phyloP scores from a whole-genome alignment of 805 yeast genomes.

The Brettanomyces naardenensis region DNA sequence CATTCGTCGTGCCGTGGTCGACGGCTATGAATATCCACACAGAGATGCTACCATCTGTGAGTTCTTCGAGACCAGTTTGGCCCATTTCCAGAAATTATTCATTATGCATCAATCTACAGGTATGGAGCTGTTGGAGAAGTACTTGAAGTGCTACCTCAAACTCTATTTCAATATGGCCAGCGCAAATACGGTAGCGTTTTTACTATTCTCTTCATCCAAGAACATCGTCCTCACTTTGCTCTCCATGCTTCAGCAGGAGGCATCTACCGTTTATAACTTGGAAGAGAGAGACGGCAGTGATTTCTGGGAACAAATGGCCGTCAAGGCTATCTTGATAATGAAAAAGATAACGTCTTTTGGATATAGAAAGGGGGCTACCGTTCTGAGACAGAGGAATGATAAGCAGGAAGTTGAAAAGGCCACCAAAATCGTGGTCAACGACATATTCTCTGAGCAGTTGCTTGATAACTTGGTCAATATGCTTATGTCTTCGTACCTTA shows the following conservation, averaged over 20 bases:
- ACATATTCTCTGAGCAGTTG: slow-evolving; percentile 51
- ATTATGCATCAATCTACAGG: slow-evolving; percentile 42
- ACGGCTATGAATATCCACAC: slow-evolving; percentile 68
- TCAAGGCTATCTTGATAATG: slow-evolving; percentile 56
- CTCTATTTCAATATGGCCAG: slow-evolving; percentile 53
- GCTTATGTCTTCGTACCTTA: slow-evolving; percentile 65
- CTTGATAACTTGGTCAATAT: slow-evolving; percentile 55
- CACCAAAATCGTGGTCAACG: slow-evolving; percentile 39
- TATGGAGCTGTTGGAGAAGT: slow-evolving; percentile 53
- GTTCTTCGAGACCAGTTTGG: slow-evolving; percentile 47
- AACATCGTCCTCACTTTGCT: slow-evolving; percentile 57
- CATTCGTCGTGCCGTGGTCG: slow-evolving; percentile 63
- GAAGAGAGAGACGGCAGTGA: slow-evolving; percentile 37
- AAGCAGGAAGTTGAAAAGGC: slow-evolving; percentile 57
- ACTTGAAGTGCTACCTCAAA: slow-evolving; percentile 68
- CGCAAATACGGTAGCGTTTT: slow-evolving; percentile 60
- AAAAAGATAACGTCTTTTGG: slow-evolving; percentile 56
- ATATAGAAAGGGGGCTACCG: slow-evolving; percentile 58
- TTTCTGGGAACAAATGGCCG: slow-evolving; percentile 70
- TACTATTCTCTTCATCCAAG: slow-evolving; percentile 56
- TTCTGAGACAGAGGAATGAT: slow-evolving; percentile 55
- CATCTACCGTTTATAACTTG: slow-evolving; percentile 49
- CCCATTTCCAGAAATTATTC: slow-evolving; percentile 53
- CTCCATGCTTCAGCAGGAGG: slow-evolving; percentile 53
- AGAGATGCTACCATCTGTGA: slow-evolving; percentile 49